Base-by-base conservation (phyloP, 2,329 filamentous ascomycete species). In the Epichloe baconii region DNA sequence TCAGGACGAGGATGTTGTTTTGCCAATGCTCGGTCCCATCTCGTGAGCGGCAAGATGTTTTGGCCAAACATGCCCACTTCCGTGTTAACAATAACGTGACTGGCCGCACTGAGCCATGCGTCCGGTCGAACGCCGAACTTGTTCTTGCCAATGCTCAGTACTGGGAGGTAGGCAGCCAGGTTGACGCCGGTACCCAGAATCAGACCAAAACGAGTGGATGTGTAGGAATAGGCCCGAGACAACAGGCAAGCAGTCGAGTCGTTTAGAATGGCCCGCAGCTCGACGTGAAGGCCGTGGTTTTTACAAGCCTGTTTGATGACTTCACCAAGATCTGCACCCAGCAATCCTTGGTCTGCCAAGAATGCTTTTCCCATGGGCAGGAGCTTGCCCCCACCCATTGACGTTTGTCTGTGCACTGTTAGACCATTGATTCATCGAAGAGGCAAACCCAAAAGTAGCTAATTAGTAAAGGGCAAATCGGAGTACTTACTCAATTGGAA, bases 121-220 rank as follows among this genome's bases (percentile, higher is more conserved):
- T 66, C 61, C 0, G 79, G 77, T 8, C 79, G 73, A 26, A 65
- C 59, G 42, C 79, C 79, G 53, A 80, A 82, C 61, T 83, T 84
- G 45, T 66, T 53, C 43, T 67, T 69, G 31, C 74, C 71, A 50
- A 85, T 72, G 15, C 76, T 71, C 3, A 70, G 67, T 3, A 82
- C 73, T 5, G 82, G 81, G 26, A 85, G 71, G 60, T 84, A 79
- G 26, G 77, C 79, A 45, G 81, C 79, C 45, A 82, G 76, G 64
- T 86, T 86, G 53, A 80, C 73, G 34, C 82, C 82, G 0, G 82
- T 86, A 17, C 82, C 82, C 26, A 84, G 71, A 50, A 86, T 84
- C 42, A 85, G 72, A 37, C 77, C 77, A 59, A 84, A 80, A 19
- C 79, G 73, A 11, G 80, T 82, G 10, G 77, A 72, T 1, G 73